Evolutionary conservation across 805 yeast genomes (phyloP).

Genomic region (Candida alai): DNA sequence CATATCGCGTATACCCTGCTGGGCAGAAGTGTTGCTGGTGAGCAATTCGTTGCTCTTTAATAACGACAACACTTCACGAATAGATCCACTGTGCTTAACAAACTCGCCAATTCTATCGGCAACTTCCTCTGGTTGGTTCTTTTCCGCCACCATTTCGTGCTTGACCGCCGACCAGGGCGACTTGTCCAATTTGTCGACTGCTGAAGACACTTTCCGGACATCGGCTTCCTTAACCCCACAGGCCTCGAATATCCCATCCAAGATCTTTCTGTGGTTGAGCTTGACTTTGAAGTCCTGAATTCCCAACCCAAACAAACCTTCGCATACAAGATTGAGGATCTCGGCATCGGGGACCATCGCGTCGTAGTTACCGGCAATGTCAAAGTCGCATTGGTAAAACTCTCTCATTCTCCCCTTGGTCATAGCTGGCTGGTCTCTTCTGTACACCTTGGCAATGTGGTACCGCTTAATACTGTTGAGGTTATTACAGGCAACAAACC

Average conservation of each 20-base stretch:
- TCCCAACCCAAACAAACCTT: conserved; percentile 81
- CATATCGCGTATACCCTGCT: conserved; percentile 80
- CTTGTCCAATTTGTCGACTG: conserved; percentile 95
- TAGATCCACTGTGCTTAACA: conserved; percentile 80
- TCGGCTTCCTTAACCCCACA: conserved; percentile 95
- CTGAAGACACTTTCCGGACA: conserved; percentile 87
- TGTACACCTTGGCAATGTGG: conserved; percentile 96
- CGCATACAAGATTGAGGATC: conserved; percentile 72
- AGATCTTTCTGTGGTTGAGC: conserved; percentile 89
- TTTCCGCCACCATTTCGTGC: conserved; percentile 88
- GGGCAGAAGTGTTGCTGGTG: conserved; percentile 65
- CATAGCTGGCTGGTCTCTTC: conserved; percentile 99
- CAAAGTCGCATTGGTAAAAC: conserved; percentile 98
- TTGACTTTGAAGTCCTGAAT: conserved; percentile 87
- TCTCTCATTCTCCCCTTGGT: conserved; percentile 99
- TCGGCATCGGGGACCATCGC: conserved; percentile 97
- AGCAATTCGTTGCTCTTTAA: conserved; percentile 59
- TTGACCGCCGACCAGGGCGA: conserved; percentile 93
- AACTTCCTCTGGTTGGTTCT: conserved; percentile 84
- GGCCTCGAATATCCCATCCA: conserved; percentile 92
- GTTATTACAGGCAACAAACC: conserved; percentile 95
- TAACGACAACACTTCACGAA: conserved; percentile 54
- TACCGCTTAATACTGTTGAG: conserved; percentile 86
- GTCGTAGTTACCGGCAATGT: conserved; percentile 90
- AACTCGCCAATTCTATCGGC: conserved; percentile 92